Base-by-base conservation (phyloP, 2,329 filamentous ascomycete species). In the Xenoacremonium recifei region DNA sequence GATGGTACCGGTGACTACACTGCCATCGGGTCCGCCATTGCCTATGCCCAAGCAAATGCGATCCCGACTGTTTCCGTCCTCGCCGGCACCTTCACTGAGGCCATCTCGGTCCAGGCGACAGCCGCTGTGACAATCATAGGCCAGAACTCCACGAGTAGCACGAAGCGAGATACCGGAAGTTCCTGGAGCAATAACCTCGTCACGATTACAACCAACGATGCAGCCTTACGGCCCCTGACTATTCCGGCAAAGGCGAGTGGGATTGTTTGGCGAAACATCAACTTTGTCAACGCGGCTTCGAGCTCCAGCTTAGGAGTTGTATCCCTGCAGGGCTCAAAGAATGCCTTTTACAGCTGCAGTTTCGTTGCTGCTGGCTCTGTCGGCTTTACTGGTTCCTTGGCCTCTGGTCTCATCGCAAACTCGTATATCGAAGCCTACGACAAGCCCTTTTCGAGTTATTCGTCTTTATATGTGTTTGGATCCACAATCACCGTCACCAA, bases 1-100 rank as follows among this genome's bases (percentile, higher is more conserved):
- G 69, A 72, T 48, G 67, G 68, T 21, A 66, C 60, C 17, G 70
- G 65, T 16, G 67, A 72, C 35, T 74, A 67, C 42, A 70, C 69
- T 13, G 68, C 62, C 10, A 72, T 75, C 50, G 64, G 63, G 37
- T 60, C 66, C 13, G 71, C 70, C 20, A 62, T 75, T 15, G 56
- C 63, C 4, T 69, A 67, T 21, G 72, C 72, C 1, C 53, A 55
- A 21, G 46, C 50, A 64, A 64, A 63, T 37, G 62, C 56, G 2
- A 59, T 68, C 17, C 62, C 71, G 2, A 72, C 71, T 0, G 68
- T 75, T 2, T 63, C 66, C 11, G 60, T 74, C 15, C 60, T 66
- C 5, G 62, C 69, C 2, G 72, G 71, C 12, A 72, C 68, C 1
- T 75, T 74, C 43, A 63, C 63, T 6, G 70, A 75, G 40, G 58